Evolutionary conservation across 1,139 yeast genomes (phyloP).

Genomic region (Kodamaea ohmeri): DNA sequence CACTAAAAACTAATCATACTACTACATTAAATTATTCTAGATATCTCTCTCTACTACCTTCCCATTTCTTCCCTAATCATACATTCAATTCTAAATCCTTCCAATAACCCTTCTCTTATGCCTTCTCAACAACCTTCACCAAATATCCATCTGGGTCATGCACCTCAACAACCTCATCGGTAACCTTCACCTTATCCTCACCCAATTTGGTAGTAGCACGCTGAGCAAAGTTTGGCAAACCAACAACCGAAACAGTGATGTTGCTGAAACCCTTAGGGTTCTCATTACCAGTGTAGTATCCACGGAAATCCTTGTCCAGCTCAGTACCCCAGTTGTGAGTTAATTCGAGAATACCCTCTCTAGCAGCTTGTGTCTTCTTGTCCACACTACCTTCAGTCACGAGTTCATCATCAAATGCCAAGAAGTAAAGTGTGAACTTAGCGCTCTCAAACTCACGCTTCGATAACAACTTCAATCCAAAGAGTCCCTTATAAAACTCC

Average conservation of each 20-base stretch:
- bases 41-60: too few species aligned
- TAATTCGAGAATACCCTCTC: slow-evolving; percentile 76
- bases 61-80: too few species aligned
- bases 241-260: slow-evolving; percentile 68
- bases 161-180: slow-evolving; percentile 49
- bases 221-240: slow-evolving; percentile 57
- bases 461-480: slow-evolving; percentile 75
- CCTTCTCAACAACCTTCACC: slow-evolving; percentile 51
- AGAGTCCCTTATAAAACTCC: slow-evolving; percentile 68
- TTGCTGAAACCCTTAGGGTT: slow-evolving; percentile 68
- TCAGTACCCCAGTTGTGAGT: slow-evolving; percentile 98
- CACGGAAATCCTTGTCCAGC: slow-evolving; percentile 57
- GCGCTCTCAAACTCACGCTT: slow-evolving; percentile 60
- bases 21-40: too few species aligned
- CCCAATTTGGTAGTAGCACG: slow-evolving; percentile 41
- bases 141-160: slow-evolving; percentile 91
- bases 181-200: slow-evolving; percentile 1
- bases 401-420: slow-evolving; percentile 59
- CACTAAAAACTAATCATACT: too few species aligned
- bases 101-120: too few species aligned
- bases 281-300: slow-evolving; percentile 78
- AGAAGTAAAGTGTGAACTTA: slow-evolving; percentile 79
- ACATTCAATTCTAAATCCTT: too few species aligned
- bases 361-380: slow-evolving; percentile 31
- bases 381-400: slow-evolving; percentile 36